A percentile compares a stretch with the other conserved stretches of the same genome.
Conservation (phyloP, 495 filamentous ascomycete genomes). For the Daldinia decipiens region DNA sequence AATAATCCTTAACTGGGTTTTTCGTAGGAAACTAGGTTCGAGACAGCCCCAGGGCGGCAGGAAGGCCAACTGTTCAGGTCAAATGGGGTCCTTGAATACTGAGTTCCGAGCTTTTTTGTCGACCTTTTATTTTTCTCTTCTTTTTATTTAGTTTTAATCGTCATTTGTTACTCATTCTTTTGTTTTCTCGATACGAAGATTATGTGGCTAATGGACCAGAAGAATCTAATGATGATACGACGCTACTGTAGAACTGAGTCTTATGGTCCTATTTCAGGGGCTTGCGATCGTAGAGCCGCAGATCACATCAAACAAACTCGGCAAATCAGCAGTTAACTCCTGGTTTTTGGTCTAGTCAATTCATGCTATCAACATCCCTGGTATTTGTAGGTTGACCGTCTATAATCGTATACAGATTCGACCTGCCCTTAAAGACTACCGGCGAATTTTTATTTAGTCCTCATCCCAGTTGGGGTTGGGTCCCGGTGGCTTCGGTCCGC, state of each 20-base stretch:
- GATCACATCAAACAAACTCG: background rate
- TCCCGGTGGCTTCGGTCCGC: constrained; percentile 94
- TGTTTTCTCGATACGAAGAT: background rate
- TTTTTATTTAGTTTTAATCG: background rate
- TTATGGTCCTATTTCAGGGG: background rate
- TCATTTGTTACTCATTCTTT: no score
- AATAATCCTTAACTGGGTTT: background rate
- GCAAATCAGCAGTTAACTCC: background rate
- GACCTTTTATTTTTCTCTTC: background rate
- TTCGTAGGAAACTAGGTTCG: background rate
- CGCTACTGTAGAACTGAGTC: background rate
- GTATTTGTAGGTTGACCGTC: constrained; percentile 28
- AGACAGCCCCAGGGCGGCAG: background rate
- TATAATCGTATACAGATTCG: constrained; percentile 29
- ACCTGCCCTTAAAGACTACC: constrained; percentile 9
- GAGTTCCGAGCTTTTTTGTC: background rate
- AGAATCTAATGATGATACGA: background rate
- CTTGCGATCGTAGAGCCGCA: background rate
- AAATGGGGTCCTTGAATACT: background rate
- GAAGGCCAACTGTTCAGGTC: background rate
- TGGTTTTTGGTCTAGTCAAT: constrained; percentile 18
- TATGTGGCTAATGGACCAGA: background rate
- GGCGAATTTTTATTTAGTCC: constrained; percentile 64
- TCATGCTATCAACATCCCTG: constrained; percentile 27
- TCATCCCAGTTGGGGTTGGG: constrained; percentile 99